These are phyloP conservation scores for Plasmodium falciparum DNA, from an alignment of 169 alveolate species.

Conservation along the genomic window DNA sequence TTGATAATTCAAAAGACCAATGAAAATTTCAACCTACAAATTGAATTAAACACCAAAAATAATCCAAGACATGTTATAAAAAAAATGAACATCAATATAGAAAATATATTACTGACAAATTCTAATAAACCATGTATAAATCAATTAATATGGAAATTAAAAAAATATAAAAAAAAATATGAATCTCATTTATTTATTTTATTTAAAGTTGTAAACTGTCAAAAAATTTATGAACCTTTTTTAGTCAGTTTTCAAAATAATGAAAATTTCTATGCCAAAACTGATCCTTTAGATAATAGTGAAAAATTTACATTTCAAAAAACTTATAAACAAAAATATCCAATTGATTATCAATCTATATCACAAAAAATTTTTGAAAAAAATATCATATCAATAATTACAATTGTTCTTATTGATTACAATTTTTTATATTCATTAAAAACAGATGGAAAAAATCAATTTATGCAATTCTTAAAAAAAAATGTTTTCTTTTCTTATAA, in stretches of 20 bases:
- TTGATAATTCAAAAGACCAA: constrained; percentile 11
- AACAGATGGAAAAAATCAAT: neutral
- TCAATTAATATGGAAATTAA: constrained; percentile 16
- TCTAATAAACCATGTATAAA: constrained; percentile 33
- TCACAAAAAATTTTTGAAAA: constrained; percentile 39
- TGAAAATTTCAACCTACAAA: constrained; percentile 13
- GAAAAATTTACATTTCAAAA: constrained; percentile 62
- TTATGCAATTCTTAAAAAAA: constrained; percentile 11
- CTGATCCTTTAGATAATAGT: constrained; percentile 11
- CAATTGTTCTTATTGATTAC: constrained; percentile 50
- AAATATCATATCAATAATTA: constrained; percentile 36
- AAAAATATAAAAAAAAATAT: constrained; percentile 31
- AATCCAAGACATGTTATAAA: constrained; percentile 16
- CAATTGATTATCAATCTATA: constrained; percentile 25
- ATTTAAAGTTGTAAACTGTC: constrained; percentile 57
- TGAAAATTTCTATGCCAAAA: constrained; percentile 47
- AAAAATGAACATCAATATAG: constrained; percentile 12
- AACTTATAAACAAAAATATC: constrained; percentile 35
- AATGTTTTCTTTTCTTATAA: constrained; percentile 15
- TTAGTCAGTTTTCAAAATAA: constrained; percentile 26
- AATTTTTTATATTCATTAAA: constrained; percentile 16
- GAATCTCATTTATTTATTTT: constrained; percentile 57
- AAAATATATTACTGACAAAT: neutral
- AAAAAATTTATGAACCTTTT: constrained; percentile 44
- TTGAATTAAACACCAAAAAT: constrained; percentile 34